Evolutionary conservation across 208 protist species (phyloP), one percentile per base, ranked within the genome.

Genomic region (Lotmaria passim): DNA sequence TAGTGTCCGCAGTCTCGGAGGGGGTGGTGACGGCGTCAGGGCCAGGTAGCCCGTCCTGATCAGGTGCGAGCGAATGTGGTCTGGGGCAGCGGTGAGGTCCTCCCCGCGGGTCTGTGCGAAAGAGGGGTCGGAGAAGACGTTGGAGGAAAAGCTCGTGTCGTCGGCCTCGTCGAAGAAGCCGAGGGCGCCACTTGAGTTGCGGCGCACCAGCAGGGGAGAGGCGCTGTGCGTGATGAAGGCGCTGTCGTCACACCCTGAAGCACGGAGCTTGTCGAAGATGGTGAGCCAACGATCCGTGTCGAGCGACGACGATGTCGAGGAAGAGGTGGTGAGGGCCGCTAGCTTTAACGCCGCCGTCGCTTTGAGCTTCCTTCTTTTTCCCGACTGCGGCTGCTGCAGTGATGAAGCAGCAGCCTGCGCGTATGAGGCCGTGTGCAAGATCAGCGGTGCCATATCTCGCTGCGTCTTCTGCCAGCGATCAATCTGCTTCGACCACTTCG

Each of bases 81-180:
- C 60, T 1, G 30, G 26, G 3, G 46, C 33, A 10, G 51, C 50
- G 7, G 34, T 41, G 33, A 56, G 23, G 23, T 66, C 60, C 17
- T 66, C 60, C 33, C 46, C 26, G 30, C 31, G 31, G 6, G 34
- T 14, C 4, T 11, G 30, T n/a, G 43, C 46, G 34, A 66, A 66
- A 14, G 60, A 66, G 2, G 60, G 60, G 46, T 66, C 30, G 33
- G 60, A 66, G 60, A 66, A 66, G 60, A 56, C 47, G 46, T 66
- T 56, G 11, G 60, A 66, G 12, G 60, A 66, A 33, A 56, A 34
- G 47, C 60, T 66, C 17, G 43, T 53, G 46, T 33, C 46, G 47
- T 66, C n/a, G n/a, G n/a, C n/a, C n/a, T n/a, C 46, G 2, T 46
- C 60, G 47, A 56, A 66, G 33, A 21, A 8, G 21, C 23, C 23